Conservation (phyloP, 1,139 yeast species). For the Suhomyces bolitotheri region DNA sequence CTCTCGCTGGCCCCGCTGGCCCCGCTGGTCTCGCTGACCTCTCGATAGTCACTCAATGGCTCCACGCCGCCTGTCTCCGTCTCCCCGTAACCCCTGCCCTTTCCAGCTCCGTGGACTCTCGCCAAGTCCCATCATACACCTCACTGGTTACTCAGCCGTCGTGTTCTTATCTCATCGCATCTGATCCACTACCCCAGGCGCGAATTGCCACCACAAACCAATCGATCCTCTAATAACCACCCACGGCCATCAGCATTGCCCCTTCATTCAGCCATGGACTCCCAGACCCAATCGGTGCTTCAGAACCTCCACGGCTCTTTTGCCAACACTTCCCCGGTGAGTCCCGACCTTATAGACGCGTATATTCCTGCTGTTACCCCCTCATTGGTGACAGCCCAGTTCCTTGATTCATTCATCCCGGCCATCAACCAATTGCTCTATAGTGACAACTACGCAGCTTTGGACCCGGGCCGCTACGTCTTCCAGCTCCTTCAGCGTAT, state of each 20-base stretch:
- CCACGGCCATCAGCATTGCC: too few species aligned
- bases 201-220: not conserved
- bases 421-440: conserved; percentile 15
- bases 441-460: conserved; percentile 8
- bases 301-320: conserved; percentile 1
- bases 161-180: too few species aligned
- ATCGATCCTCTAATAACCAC: not conserved
- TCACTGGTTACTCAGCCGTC: too few species aligned
- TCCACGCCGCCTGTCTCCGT: too few species aligned
- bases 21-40: too few species aligned
- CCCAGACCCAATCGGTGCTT: conserved; percentile 1
- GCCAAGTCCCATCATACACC: too few species aligned
- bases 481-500: conserved; percentile 26
- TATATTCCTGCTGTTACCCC: conserved; percentile 7
- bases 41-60: too few species aligned
- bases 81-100: too few species aligned
- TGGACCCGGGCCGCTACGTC: conserved; percentile 25
- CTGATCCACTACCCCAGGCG: too few species aligned
- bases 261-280: conserved; percentile 1
- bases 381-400: conserved; percentile 6
- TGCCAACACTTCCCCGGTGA: not conserved
- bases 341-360: conserved; percentile 5
- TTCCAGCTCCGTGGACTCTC: too few species aligned
- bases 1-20: too few species aligned
- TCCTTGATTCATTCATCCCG: conserved; percentile 6